These are phyloP conservation scores for Saccharomycopsis crataegensis DNA, from an alignment of 1,139 yeast genomes.

Conservation along the genomic window DNA sequence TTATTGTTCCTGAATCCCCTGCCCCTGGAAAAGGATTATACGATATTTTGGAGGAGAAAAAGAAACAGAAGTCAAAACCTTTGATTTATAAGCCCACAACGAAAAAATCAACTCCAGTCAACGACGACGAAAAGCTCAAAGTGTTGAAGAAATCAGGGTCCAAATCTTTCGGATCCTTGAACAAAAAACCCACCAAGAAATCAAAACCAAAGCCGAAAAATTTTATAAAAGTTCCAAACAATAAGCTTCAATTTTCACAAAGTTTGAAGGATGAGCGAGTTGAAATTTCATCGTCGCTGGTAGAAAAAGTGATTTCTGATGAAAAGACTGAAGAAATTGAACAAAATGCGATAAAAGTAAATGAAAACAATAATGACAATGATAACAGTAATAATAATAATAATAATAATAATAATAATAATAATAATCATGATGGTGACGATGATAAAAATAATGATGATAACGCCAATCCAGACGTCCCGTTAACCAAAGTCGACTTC, in stretches of 20 bases:
- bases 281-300: no score
- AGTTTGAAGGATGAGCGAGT: no score
- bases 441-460: not conserved
- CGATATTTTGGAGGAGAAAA: conserved; percentile 13
- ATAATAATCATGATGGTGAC: not conserved
- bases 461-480: conserved; percentile 7
- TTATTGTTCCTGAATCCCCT: not conserved
- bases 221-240: not conserved
- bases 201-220: not conserved
- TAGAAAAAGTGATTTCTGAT: no score
- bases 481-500: conserved; percentile 32
- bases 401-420: not conserved
- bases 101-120: no score
- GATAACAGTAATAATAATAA: not conserved
- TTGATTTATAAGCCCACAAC: not conserved
- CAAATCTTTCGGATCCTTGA: not conserved
- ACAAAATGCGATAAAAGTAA: not conserved
- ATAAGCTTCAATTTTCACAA: not conserved
- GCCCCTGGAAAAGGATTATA: conserved; percentile 14
- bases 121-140: not conserved
- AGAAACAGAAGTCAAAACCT: not conserved
- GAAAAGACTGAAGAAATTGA: not conserved
- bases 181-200: not conserved
- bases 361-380: not conserved
- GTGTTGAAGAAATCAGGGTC: not conserved